Conservation (phyloP, 768 basidiomycete genomes). For the Pulveroboletus sp. region DNA sequence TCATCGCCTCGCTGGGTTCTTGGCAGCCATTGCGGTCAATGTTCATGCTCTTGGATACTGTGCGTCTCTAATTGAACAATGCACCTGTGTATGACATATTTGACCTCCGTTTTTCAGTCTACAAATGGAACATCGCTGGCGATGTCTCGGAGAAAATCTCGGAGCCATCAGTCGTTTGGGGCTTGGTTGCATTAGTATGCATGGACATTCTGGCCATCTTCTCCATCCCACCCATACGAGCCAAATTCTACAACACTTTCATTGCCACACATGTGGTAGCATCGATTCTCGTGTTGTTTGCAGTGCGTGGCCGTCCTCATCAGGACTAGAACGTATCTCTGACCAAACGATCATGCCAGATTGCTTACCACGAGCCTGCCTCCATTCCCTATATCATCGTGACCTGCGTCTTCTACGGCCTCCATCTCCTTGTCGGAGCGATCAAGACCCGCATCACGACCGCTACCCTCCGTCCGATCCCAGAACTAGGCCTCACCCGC, state of each 20-base stretch:
- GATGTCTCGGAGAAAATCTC: conserved; percentile 36
- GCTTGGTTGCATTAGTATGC: conserved; percentile 49
- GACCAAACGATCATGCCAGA: conserved; percentile 16
- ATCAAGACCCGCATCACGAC: conserved; percentile 62
- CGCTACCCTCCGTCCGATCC: conserved; percentile 60
- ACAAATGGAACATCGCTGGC: conserved; percentile 50
- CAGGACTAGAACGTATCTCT: background rate
- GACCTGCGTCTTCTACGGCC: conserved; percentile 46
- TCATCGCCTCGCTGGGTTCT: conserved; percentile 63
- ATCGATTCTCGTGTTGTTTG: conserved; percentile 53
- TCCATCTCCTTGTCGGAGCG: conserved; percentile 62
- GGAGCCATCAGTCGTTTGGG: conserved; percentile 41
- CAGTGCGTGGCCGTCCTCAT: conserved; percentile 26
- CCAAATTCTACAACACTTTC: conserved; percentile 65
- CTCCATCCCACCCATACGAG: conserved; percentile 55
- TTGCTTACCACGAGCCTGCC: conserved; percentile 50
- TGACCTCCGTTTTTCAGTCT: conserved; percentile 40
- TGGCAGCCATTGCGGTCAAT: conserved; percentile 55
- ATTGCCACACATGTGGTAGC: conserved; percentile 57
- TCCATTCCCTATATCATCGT: conserved; percentile 55
- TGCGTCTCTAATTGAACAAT: conserved; percentile 28
- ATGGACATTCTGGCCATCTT: conserved; percentile 58
- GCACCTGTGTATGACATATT: background rate
- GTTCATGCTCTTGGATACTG: conserved; percentile 59
- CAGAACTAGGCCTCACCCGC: conserved; percentile 62